Conservation (phyloP, 345 rosid species). For the Raphanus sativus region DNA sequence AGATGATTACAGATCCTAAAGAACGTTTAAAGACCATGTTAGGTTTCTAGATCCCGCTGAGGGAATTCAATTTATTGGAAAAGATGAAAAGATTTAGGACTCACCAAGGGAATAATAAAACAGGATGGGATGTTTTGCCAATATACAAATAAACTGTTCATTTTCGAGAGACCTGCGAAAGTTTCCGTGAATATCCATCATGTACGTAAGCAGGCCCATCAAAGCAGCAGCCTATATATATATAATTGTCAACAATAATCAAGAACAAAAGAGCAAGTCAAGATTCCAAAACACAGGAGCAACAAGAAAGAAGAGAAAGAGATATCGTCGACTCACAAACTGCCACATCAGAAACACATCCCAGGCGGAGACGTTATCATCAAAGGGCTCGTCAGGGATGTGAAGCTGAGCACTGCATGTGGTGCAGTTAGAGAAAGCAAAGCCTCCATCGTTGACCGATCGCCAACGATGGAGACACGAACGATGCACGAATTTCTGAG, state of each 20-base stretch:
- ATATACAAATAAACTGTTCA: constrained; percentile 54
- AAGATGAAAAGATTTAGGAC: background rate
- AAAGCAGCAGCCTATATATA: constrained; percentile 58
- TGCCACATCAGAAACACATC: background rate
- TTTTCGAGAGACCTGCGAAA: constrained; percentile 70
- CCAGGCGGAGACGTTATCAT: background rate
- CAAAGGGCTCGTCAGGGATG: background rate
- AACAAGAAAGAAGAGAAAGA: background rate
- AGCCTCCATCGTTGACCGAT: constrained; percentile 77
- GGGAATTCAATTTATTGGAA: background rate
- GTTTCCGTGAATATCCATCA: constrained; percentile 89
- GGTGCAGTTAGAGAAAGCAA: constrained; percentile 93
- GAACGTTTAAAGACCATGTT: background rate
- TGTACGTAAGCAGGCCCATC: constrained; percentile 71
- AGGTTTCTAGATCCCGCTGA: background rate
- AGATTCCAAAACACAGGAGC: background rate
- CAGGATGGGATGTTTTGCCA: constrained; percentile 90
- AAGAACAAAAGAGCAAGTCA: background rate
- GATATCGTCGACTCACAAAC: background rate
- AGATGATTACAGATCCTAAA: constrained; percentile 80
- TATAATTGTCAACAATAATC: background rate
- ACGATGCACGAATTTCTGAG: constrained; percentile 87
- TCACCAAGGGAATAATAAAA: constrained; percentile 95
- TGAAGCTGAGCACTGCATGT: constrained; percentile 77
- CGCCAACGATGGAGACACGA: constrained; percentile 92